Conservation (phyloP, 75 land plant genomes). For the Picea sitchensis region DNA sequence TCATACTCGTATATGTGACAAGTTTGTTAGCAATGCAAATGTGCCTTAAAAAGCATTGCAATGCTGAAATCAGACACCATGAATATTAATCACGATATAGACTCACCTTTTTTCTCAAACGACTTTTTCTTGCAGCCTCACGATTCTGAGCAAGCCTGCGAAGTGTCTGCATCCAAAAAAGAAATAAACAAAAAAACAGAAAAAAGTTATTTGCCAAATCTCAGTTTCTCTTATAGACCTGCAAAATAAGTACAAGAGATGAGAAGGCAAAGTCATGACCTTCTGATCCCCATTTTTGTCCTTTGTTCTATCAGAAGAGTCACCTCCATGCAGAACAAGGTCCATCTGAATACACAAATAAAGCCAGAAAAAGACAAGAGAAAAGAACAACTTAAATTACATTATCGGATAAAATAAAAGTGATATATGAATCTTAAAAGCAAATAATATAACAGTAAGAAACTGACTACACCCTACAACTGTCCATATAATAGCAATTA, state of each 20-base stretch:
- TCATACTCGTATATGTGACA: too few species aligned
- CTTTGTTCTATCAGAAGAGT: constrained; percentile 24
- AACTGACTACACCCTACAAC: background rate
- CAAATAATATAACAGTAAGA: too few species aligned
- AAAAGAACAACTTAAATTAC: background rate
- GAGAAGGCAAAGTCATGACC: constrained; percentile 8
- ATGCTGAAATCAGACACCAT: too few species aligned
- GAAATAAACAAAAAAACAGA: background rate
- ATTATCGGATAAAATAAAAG: background rate
- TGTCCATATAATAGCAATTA: background rate
- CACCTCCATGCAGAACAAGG: background rate
- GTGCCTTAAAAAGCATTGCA: too few species aligned
- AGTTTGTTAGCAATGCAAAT: too few species aligned
- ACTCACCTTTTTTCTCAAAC: constrained; percentile 76
- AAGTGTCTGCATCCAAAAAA: constrained; percentile 30
- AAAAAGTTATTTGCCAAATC: background rate
- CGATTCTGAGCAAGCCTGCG: constrained; percentile 89
- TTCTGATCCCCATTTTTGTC: constrained; percentile 39
- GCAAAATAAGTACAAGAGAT: background rate
- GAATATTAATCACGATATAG: background rate
- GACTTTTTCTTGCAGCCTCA: constrained; percentile 89
- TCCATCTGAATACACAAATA: background rate
- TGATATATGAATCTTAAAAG: too few species aligned
- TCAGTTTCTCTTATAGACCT: background rate
- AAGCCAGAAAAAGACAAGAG: too few species aligned